These are phyloP conservation scores for Cladosporium austrohemisphaericum DNA, from an alignment of 2,329 filamentous ascomycete genomes.

Conservation along the genomic window DNA sequence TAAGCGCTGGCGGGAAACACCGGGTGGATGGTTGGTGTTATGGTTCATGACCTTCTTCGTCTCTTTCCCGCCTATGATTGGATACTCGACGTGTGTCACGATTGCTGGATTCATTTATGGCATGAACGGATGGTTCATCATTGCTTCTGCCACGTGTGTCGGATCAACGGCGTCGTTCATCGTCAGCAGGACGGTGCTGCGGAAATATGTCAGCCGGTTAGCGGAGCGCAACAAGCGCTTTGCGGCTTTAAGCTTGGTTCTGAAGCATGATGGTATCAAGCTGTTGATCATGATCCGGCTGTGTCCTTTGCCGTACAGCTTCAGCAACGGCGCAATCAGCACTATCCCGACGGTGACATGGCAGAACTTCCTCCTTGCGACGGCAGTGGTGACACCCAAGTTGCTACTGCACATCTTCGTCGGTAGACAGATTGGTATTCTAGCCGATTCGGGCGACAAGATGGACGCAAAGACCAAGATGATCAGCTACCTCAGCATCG, in stretches of 20 bases:
- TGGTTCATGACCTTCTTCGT: slow-evolving; percentile 72
- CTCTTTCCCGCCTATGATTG: slow-evolving; percentile 82
- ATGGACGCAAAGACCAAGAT: slow-evolving; percentile 77
- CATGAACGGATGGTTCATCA: slow-evolving; percentile 78
- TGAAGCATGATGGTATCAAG: slow-evolving; percentile 85
- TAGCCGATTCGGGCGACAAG: slow-evolving; percentile 77
- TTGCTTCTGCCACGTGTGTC: slow-evolving; percentile 70
- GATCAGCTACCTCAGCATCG: slow-evolving; percentile 79
- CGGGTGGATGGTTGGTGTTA: slow-evolving; percentile 68
- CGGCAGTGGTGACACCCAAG: slow-evolving; percentile 78
- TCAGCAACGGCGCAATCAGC: slow-evolving; percentile 90
- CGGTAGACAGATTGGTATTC: slow-evolving; percentile 72
- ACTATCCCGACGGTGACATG: slow-evolving; percentile 87
- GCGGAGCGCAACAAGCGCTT: slow-evolving; percentile 83
- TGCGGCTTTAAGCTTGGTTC: slow-evolving; percentile 77
- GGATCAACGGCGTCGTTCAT: slow-evolving; percentile 79
- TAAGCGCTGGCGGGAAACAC: slow-evolving; percentile 69
- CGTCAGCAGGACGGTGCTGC: slow-evolving; percentile 73
- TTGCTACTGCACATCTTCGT: slow-evolving; percentile 91
- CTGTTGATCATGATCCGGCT: slow-evolving; percentile 88
- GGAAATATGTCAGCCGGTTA: slow-evolving; percentile 71
- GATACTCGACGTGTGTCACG: slow-evolving; percentile 74
- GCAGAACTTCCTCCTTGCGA: slow-evolving; percentile 72
- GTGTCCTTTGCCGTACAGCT: slow-evolving; percentile 86
- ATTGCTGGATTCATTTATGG: slow-evolving; percentile 69